Percentiles rank a stretch among this genome's conserved stretches.
phyloP scores from a whole-genome alignment of 257 asterid species.

The Solanum medicagineum region DNA sequence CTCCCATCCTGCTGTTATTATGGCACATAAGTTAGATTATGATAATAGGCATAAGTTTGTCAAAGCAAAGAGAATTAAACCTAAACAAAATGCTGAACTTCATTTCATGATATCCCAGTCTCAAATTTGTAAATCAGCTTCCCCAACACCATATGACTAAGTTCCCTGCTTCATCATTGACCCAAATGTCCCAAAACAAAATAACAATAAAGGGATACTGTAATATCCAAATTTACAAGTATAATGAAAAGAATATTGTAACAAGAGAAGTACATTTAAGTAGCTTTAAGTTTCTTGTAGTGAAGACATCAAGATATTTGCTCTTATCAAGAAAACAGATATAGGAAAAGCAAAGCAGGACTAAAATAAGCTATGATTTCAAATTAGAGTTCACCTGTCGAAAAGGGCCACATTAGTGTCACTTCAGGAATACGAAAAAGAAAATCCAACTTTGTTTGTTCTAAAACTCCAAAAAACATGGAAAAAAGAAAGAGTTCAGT shows the following conservation, averaged over 20 bases:
- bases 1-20: slow-evolving; percentile 8
- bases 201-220: not conserved
- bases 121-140: not conserved
- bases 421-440: not conserved
- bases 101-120: not conserved
- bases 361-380: not conserved
- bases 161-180: not conserved
- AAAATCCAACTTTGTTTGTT: not conserved
- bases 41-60: not conserved
- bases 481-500: not conserved
- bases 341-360: not conserved
- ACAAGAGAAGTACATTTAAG: not conserved
- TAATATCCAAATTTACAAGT: not conserved
- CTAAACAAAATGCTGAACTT: not conserved
- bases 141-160: not conserved
- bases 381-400: not conserved
- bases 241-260: not conserved
- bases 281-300: not conserved
- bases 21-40: not conserved
- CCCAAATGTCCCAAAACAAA: not conserved
- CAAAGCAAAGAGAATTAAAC: not conserved
- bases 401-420: not conserved
- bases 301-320: not conserved
- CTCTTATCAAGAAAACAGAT: not conserved
- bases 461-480: not conserved